These are phyloP conservation scores for Tetrapisispora arboricola DNA, from an alignment of 805 yeast genomes.

Conservation along the genomic window DNA sequence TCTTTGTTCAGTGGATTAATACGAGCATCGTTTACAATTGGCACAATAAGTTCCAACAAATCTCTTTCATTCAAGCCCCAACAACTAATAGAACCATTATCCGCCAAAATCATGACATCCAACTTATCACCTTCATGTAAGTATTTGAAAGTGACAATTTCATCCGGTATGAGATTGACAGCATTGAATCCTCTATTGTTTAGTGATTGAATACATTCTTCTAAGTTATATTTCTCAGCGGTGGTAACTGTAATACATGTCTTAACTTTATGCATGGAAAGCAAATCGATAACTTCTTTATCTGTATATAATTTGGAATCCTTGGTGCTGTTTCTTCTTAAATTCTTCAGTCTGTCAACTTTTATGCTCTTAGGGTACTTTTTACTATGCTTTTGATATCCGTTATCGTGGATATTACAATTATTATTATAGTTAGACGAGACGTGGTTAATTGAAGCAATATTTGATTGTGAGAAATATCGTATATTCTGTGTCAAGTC, in stretches of 20 bases:
- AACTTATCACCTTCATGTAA: constrained; percentile 28
- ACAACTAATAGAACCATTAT: constrained; percentile 71
- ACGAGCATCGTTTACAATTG: constrained; percentile 42
- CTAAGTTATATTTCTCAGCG: constrained; percentile 61
- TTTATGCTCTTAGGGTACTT: constrained; percentile 9
- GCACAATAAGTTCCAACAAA: constrained; percentile 38
- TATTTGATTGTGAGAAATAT: no score
- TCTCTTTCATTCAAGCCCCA: constrained; percentile 67
- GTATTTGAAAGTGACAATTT: constrained; percentile 48
- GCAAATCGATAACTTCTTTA: not conserved
- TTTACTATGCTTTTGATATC: no score
- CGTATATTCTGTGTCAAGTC: no score
- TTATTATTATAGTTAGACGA: no score
- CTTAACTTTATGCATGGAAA: constrained; percentile 5
- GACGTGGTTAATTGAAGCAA: no score
- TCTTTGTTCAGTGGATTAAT: constrained; percentile 32
- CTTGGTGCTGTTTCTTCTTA: constrained; percentile 15
- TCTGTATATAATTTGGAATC: not conserved
- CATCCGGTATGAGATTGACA: constrained; percentile 51
- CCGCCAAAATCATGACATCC: constrained; percentile 54
- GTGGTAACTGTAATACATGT: constrained; percentile 64
- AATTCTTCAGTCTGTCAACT: constrained; percentile 8
- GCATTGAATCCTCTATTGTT: constrained; percentile 28
- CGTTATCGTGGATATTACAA: no score
- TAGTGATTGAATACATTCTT: constrained; percentile 29